A percentile compares a stretch with the other conserved stretches of the same genome.
phyloP scores from a whole-genome alignment of 164 flowering plant species.

The Cinnamomum chago region DNA sequence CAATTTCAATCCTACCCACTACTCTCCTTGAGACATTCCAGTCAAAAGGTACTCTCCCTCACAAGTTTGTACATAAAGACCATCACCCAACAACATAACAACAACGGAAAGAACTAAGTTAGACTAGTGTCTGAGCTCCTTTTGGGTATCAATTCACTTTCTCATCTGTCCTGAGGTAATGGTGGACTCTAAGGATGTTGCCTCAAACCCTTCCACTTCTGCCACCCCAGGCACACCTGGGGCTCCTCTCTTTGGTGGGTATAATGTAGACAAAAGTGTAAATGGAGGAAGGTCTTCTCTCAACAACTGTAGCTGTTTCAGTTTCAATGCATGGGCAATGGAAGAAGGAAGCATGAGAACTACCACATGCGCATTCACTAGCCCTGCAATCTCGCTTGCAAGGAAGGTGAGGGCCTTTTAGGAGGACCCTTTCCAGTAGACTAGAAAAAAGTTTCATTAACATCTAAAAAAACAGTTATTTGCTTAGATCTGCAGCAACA shows the following conservation, averaged over 20 bases:
- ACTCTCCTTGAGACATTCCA: background rate
- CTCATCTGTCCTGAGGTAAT: slow-evolving; percentile 4
- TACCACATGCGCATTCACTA: slow-evolving; percentile 36
- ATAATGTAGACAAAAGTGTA: slow-evolving; percentile 22
- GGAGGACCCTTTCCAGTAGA: background rate
- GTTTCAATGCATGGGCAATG: slow-evolving; percentile 39
- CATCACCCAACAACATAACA: background rate
- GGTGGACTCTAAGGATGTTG: slow-evolving; percentile 40
- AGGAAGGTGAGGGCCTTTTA: slow-evolving; percentile 42
- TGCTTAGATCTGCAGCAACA: background rate
- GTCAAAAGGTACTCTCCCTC: background rate
- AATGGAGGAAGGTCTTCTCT: slow-evolving; percentile 34
- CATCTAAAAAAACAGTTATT: background rate
- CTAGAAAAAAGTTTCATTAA: background rate
- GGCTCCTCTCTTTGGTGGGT: slow-evolving; percentile 59
- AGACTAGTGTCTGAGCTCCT: background rate
- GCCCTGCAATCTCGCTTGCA: slow-evolving; percentile 47
- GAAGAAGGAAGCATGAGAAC: slow-evolving; percentile 53
- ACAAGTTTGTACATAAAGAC: slow-evolving; percentile 3
- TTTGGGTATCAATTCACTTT: background rate
- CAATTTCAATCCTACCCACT: slow-evolving; percentile 13
- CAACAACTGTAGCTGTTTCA: slow-evolving; percentile 50
- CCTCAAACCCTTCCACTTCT: slow-evolving; percentile 54
- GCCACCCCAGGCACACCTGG: slow-evolving; percentile 61
- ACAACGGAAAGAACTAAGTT: background rate